Base-by-base conservation (phyloP, 768 basidiomycete species). In the Phlebiopsis flavidoalba region DNA sequence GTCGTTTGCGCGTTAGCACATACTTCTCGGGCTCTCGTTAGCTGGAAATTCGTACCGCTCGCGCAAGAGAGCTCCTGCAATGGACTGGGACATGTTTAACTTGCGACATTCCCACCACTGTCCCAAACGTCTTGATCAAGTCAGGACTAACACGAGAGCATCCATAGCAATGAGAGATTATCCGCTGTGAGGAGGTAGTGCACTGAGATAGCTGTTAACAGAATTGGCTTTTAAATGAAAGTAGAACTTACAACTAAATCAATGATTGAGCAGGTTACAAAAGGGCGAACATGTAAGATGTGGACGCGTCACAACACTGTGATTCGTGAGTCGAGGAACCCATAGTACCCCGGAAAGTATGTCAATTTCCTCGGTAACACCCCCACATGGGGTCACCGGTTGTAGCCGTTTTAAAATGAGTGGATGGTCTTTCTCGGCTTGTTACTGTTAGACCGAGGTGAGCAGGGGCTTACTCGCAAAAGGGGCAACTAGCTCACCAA, bases 241-340 rank as follows among this genome's bases (percentile, higher is more conserved):
- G 52, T 8, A 24, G 15, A 22, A 55, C 54, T 12, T 21, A 55
- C 54, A 55, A 14, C 54, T 55, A n/a, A 10, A 49, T 3, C 10
- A 17, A 21, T 3, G 12, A 11, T 4, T 49, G 5, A 49, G 48
- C n/a, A 4, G 19, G 19, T n/a, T n/a, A n/a, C 26, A 31, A 6
- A 31, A 31, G n/a, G n/a, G n/a, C n/a, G n/a, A 31, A 31, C 26
- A 6, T 31, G 6, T 31, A 6, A 31, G 26, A 31, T 31, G 26
- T 31, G n/a, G n/a, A 54, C 53, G 15, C 22, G n/a, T n/a, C n/a
- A n/a, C n/a, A n/a, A 55, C 54, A 55, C 54, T 11, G 54, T 55
- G n/a, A 55, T n/a, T n/a, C n/a, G n/a, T n/a, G n/a, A n/a, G n/a
- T n/a, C n/a, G n/a, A n/a, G n/a, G n/a, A n/a, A n/a, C n/a, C n/a